Evolutionary conservation across 495 filamentous ascomycete genomes (phyloP).

Genomic region (Daldinia decipiens): DNA sequence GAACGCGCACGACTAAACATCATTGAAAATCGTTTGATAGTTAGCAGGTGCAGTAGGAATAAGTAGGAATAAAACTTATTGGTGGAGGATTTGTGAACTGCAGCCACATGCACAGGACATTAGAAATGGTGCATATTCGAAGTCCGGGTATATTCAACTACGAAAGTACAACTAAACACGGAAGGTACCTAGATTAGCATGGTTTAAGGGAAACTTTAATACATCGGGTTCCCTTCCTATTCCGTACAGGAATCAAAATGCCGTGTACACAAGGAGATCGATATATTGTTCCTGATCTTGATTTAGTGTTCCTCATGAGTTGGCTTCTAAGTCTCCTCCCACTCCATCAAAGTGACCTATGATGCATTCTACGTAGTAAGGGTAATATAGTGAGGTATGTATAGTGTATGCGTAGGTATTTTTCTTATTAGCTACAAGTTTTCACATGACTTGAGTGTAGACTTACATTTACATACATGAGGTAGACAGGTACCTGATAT

Average conservation of each 20-base stretch:
- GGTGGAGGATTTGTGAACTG: conserved; percentile 4
- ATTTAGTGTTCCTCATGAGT: conserved; percentile 21
- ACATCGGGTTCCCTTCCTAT: conserved; percentile 36
- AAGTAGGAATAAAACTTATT: background rate
- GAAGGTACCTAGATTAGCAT: conserved; percentile 30
- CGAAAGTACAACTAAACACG: conserved; percentile 27
- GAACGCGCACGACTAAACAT: background rate
- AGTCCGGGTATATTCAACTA: conserved; percentile 29
- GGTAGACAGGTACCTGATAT: no score
- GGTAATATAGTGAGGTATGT: no score
- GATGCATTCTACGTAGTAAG: background rate
- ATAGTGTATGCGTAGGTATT: no score
- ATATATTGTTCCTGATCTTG: conserved; percentile 32
- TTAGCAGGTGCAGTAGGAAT: background rate
- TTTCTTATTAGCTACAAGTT: background rate
- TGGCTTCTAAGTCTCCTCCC: background rate
- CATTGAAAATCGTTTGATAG: background rate
- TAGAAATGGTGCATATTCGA: background rate
- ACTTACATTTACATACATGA: no score
- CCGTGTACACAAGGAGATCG: conserved; percentile 28
- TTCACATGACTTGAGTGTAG: no score
- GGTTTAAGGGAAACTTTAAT: conserved; percentile 12
- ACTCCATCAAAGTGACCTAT: background rate
- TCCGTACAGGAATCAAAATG: conserved; percentile 30
- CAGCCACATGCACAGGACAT: background rate